Percentiles rank a stretch among this genome's conserved stretches.
Evolutionary conservation across 495 filamentous ascomycete species (phyloP).

Genomic region (Chaetomium cochliodes): DNA sequence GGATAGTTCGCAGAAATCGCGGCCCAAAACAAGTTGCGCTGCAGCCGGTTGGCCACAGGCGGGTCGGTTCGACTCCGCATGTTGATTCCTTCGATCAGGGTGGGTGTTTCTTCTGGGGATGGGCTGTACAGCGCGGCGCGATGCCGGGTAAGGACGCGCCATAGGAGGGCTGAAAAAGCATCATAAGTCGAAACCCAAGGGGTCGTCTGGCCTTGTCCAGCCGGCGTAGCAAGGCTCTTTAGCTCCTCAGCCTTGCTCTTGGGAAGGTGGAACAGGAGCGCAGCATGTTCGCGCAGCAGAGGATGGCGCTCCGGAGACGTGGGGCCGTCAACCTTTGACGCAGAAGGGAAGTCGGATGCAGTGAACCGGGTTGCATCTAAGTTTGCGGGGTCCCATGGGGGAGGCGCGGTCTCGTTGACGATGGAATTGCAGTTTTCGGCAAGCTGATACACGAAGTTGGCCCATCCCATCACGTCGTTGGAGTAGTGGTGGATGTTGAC

Average conservation of each 20-base stretch:
- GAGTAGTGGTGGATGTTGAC: conserved; percentile 48
- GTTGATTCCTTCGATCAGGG: conserved; percentile 40
- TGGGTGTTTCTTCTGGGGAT: conserved; percentile 25
- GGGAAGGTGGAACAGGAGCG: conserved; percentile 44
- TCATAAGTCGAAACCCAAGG: conserved; percentile 47
- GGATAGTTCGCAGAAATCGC: conserved; percentile 26
- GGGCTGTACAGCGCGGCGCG: conserved; percentile 37
- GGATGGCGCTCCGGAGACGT: conserved; percentile 31
- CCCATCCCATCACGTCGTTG: conserved; percentile 48
- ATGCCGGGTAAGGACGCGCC: conserved; percentile 37
- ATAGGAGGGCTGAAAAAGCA: conserved; percentile 43
- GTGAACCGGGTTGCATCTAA: conserved; percentile 41
- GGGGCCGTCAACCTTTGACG: conserved; percentile 37
- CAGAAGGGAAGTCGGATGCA: conserved; percentile 25
- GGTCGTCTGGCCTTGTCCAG: conserved; percentile 18
- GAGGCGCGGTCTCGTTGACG: conserved; percentile 30
- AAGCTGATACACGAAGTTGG: conserved; percentile 40
- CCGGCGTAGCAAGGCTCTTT: conserved; percentile 39
- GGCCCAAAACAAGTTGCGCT: conserved; percentile 40
- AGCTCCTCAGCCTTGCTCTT: conserved; percentile 45
- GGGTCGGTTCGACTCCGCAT: conserved; percentile 42
- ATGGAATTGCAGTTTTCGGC: conserved; percentile 47
- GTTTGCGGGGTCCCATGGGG: conserved; percentile 38
- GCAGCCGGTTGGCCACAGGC: conserved; percentile 33
- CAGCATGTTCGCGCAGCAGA: conserved; percentile 29